These are phyloP conservation scores for Torulaspora maleeae DNA, from an alignment of 805 yeast genomes.

Conservation along the genomic window DNA sequence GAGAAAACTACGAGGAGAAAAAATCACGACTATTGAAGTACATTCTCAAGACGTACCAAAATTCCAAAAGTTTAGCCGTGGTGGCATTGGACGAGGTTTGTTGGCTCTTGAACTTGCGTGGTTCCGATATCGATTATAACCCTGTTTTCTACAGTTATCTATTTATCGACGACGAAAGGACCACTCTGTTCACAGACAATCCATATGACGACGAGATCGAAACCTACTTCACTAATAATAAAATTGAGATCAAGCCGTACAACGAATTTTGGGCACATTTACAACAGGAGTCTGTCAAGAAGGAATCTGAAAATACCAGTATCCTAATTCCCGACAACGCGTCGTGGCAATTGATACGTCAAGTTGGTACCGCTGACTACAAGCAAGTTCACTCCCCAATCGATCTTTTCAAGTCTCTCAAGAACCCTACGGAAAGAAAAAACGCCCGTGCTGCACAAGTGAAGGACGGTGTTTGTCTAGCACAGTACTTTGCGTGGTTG, in stretches of 20 bases:
- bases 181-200: constrained; percentile 52
- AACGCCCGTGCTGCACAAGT: constrained; percentile 75
- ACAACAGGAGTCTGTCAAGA: constrained; percentile 18
- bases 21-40: constrained; percentile 42
- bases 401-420: constrained; percentile 64
- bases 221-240: constrained; percentile 40
- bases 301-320: constrained; percentile 24
- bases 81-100: constrained; percentile 85
- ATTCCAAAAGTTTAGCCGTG: constrained; percentile 49
- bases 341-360: constrained; percentile 64
- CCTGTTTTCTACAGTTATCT: constrained; percentile 78
- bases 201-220: constrained; percentile 36
- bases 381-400: constrained; percentile 54
- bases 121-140: constrained; percentile 74
- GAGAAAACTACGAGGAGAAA: constrained; percentile 59
- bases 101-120: constrained; percentile 83
- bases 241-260: constrained; percentile 52
- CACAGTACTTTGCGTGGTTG: constrained; percentile 78
- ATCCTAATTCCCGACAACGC: constrained; percentile 52
- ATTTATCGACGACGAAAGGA: constrained; percentile 41
- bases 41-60: constrained; percentile 32
- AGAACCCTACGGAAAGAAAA: constrained; percentile 64
- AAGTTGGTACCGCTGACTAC: constrained; percentile 41
- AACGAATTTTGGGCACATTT: constrained; percentile 55
- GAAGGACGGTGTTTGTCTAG: constrained; percentile 76